Evolutionary conservation across 1,139 yeast genomes (phyloP).

Genomic region (Pneumocystis carinii): DNA sequence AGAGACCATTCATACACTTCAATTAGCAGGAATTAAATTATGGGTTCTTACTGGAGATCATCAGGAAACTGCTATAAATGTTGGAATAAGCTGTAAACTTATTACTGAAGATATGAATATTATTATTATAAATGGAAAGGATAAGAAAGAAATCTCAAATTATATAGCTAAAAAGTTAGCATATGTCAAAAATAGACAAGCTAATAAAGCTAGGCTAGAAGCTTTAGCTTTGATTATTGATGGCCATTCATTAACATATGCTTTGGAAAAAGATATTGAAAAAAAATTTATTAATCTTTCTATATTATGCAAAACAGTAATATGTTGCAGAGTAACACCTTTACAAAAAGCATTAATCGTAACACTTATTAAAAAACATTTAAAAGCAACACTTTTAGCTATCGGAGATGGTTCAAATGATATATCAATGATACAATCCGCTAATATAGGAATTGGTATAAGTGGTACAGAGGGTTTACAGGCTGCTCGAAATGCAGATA

Average conservation of each 20-base stretch:
- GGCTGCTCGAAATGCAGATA: conserved; percentile 95
- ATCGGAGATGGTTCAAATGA: conserved; percentile 99
- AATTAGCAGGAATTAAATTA: conserved; percentile 87
- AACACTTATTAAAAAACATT: conserved; percentile 63
- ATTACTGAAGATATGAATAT: conserved; percentile 93
- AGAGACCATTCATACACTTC: conserved; percentile 85
- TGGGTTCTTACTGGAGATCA: conserved; percentile 98
- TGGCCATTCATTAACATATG: conserved; percentile 77
- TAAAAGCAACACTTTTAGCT: conserved; percentile 67
- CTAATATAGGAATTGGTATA: conserved; percentile 96
- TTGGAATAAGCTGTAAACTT: conserved; percentile 93
- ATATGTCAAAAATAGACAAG: conserved; percentile 43
- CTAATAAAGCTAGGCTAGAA: conserved; percentile 51
- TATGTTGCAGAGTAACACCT: conserved; percentile 96
- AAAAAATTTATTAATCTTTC: conserved; percentile 68
- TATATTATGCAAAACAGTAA: conserved; percentile 79
- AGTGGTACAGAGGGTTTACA: conserved; percentile 99
- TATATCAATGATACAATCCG: conserved; percentile 97
- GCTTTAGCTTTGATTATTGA: conserved; percentile 84
- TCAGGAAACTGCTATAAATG: conserved; percentile 97
- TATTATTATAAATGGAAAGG: conserved; percentile 74
- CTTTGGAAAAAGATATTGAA: conserved; percentile 69
- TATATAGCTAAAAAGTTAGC: conserved; percentile 61
- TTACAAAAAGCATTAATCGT: conserved; percentile 94
- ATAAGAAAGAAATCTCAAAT: conserved; percentile 53